phyloP scores from a whole-genome alignment of 169 alveolate genomes.

The Perkinsus chesapeaki region DNA sequence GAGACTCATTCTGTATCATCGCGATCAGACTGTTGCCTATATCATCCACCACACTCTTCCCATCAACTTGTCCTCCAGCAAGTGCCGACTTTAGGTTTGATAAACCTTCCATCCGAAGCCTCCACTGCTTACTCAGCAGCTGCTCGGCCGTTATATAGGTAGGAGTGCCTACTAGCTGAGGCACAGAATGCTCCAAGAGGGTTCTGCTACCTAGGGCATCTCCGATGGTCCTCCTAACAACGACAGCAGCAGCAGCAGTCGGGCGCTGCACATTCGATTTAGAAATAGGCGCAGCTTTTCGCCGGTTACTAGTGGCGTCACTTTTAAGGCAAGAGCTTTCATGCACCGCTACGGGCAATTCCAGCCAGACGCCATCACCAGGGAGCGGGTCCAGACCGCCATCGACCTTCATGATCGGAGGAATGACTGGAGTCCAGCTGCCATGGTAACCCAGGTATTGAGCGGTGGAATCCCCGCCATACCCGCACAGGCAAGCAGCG shows the following conservation, averaged over 20 bases:
- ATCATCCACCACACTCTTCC: background rate
- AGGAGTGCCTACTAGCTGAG: background rate
- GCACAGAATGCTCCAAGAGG: background rate
- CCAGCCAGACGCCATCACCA: background rate
- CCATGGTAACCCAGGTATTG: background rate
- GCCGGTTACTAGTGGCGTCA: background rate
- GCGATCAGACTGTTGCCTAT: background rate
- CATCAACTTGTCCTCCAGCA: background rate
- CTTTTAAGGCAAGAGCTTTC: background rate
- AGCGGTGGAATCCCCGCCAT: background rate
- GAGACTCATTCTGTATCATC: background rate
- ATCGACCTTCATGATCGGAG: background rate
- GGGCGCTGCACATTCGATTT: no score
- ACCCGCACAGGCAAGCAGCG: background rate
- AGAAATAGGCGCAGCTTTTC: background rate
- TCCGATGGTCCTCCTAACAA: background rate
- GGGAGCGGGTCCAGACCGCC: background rate
- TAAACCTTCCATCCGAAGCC: background rate
- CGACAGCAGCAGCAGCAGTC: no score
- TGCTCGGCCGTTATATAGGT: background rate
- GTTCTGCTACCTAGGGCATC: background rate
- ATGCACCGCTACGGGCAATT: background rate
- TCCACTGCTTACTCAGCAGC: background rate
- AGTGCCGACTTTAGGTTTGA: background rate
- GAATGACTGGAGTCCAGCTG: background rate